These are phyloP conservation scores for Uronychia setigera DNA, from an alignment of 73 alveolate genomes.

Conservation along the genomic window DNA sequence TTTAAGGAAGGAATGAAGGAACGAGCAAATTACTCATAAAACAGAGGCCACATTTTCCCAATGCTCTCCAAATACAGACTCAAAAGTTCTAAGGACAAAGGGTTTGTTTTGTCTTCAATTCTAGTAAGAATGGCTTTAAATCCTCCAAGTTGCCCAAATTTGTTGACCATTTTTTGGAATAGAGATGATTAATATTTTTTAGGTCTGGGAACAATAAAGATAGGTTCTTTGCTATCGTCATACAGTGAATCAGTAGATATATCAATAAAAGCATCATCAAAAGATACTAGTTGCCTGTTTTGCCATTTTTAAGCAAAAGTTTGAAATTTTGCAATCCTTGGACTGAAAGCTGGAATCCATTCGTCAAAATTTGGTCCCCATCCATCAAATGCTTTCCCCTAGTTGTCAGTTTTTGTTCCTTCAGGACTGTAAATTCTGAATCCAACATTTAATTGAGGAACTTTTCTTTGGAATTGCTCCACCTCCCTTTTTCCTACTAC, in stretches of 20 bases:
- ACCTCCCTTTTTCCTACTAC: slow-evolving; percentile 44
- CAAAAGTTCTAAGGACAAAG: slow-evolving; percentile 61
- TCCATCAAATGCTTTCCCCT: slow-evolving; percentile 73
- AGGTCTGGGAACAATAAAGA: slow-evolving; percentile 70
- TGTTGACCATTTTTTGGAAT: slow-evolving; percentile 60
- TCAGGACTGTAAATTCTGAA: slow-evolving; percentile 75
- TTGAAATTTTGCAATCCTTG: slow-evolving; percentile 57
- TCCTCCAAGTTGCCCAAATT: slow-evolving; percentile 69
- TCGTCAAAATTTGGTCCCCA: slow-evolving; percentile 89
- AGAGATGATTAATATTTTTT: slow-evolving; percentile 69
- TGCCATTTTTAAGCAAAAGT: slow-evolving; percentile 46
- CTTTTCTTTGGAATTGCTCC: slow-evolving; percentile 43
- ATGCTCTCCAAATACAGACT: slow-evolving; percentile 59
- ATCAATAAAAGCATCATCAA: slow-evolving; percentile 64
- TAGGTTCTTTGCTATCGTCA: slow-evolving; percentile 27
- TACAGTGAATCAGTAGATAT: slow-evolving; percentile 64
- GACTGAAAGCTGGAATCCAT: slow-evolving; percentile 73
- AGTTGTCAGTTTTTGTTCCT: slow-evolving; percentile 74
- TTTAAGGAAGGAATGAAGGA: slow-evolving; percentile 53
- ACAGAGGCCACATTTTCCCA: slow-evolving; percentile 61
- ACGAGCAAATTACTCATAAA: slow-evolving; percentile 56
- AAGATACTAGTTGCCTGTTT: slow-evolving; percentile 4
- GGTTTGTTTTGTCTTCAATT: slow-evolving; percentile 43
- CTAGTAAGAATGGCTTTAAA: slow-evolving; percentile 64
- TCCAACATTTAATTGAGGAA: slow-evolving; percentile 57